Evolutionary conservation across 257 asterid genomes (phyloP).

Genomic region (Solanum bulbocastanum): DNA sequence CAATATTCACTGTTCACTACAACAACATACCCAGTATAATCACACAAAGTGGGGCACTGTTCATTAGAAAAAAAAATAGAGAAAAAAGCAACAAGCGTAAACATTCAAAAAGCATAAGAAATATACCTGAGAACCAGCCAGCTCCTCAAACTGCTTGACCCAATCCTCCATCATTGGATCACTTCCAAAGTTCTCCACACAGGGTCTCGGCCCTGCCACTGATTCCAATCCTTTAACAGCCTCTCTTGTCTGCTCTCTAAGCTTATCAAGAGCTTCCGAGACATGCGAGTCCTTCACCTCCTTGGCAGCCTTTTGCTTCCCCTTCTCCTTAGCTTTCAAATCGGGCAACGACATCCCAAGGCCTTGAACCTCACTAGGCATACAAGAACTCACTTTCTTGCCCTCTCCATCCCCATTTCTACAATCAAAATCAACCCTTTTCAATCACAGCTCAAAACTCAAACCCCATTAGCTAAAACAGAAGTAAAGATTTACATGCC

Average conservation of each 20-base stretch:
- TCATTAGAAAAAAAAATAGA: not conserved
- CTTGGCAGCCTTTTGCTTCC: conserved; percentile 57
- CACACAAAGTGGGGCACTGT: not conserved
- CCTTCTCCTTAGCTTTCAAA: conserved; percentile 70
- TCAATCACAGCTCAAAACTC: not conserved
- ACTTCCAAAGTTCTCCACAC: conserved; percentile 40
- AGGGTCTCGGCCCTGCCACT: conserved; percentile 40
- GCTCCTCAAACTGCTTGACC: conserved; percentile 96
- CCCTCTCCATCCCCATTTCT: conserved; percentile 44
- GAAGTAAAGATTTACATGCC: not conserved
- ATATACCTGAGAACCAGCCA: conserved; percentile 82
- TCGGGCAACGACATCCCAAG: conserved; percentile 93
- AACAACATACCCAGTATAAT: not conserved
- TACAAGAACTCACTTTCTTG: conserved; percentile 25
- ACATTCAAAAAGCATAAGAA: not conserved
- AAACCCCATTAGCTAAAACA: not conserved
- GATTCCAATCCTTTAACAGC: conserved; percentile 85
- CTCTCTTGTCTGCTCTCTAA: conserved; percentile 83
- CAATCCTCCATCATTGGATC: conserved; percentile 87
- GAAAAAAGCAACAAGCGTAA: not conserved
- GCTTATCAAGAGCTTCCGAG: conserved; percentile 88
- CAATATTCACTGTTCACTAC: not conserved
- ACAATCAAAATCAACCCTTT: not conserved
- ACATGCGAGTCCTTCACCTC: conserved; percentile 67
- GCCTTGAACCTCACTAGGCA: conserved; percentile 57